Evolutionary conservation across 306 rosid genomes (phyloP).

Genomic region (Quercus bicolor): DNA sequence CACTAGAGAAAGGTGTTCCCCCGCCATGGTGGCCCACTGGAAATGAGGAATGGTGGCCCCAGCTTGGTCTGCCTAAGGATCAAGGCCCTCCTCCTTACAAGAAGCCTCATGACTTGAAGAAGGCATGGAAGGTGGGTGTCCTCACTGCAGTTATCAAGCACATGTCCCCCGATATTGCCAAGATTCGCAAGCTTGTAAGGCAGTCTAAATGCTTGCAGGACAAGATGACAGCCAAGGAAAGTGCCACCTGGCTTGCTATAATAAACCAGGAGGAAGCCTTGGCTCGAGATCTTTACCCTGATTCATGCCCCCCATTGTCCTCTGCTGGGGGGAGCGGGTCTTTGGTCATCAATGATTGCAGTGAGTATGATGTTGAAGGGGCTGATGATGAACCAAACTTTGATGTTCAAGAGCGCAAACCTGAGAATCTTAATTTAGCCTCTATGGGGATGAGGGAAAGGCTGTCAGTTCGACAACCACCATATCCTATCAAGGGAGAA

Average conservation of each 20-base stretch:
- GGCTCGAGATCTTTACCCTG: conserved; percentile 66
- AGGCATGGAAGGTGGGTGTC: conserved; percentile 90
- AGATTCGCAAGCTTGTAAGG: conserved; percentile 82
- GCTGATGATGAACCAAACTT: conserved; percentile 47
- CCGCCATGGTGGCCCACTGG: conserved; percentile 97
- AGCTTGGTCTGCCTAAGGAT: conserved; percentile 58
- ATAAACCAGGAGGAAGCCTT: conserved; percentile 76
- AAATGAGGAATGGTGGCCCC: conserved; percentile 88
- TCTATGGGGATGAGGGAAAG: conserved; percentile 46
- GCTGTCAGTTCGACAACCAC: conserved; percentile 36
- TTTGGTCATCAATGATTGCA: conserved; percentile 50
- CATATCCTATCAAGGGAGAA: conserved; percentile 52
- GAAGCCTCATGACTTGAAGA: conserved; percentile 89
- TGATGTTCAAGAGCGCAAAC: conserved; percentile 63
- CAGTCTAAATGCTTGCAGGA: conserved; percentile 88
- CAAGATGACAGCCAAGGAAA: conserved; percentile 92
- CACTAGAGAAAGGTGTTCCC: conserved; percentile 72
- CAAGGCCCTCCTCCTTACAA: conserved; percentile 89
- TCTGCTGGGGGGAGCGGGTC: conserved; percentile 57
- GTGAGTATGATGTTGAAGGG: conserved; percentile 81
- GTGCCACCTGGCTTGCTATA: conserved; percentile 84
- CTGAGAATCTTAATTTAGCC: conserved; percentile 39
- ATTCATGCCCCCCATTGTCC: conserved; percentile 46
- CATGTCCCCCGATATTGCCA: conserved; percentile 84
- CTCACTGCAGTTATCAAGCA: conserved; percentile 82